Evolutionary conservation across 176 grass and related monocot genomes (phyloP).

Genomic region (Cenchrus purpureus): DNA sequence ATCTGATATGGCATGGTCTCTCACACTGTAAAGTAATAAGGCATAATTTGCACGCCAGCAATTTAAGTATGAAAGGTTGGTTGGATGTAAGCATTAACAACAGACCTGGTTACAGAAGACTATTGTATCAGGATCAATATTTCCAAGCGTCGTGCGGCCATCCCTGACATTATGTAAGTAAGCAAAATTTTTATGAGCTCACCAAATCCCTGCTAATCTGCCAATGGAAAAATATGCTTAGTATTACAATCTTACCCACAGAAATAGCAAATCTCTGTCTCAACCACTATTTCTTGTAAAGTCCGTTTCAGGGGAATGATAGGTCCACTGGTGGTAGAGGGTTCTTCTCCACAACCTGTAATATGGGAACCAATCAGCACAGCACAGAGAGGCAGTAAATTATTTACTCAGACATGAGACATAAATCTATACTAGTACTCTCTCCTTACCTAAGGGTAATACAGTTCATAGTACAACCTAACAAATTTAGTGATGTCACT

Average conservation of each 20-base stretch:
- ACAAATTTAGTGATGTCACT: too few species aligned
- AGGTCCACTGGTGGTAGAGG: conserved; percentile 27
- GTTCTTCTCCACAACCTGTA: conserved; percentile 38
- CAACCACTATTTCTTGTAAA: conserved; percentile 52
- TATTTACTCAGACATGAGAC: conserved; percentile 16
- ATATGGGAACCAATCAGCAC: conserved; percentile 25
- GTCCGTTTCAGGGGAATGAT: conserved; percentile 56
- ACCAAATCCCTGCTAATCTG: conserved; percentile 32
- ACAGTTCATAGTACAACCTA: conserved; percentile 1
- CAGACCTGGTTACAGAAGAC: conserved; percentile 84
- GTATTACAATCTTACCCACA: conserved; percentile 63
- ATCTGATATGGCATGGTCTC: conserved; percentile 70
- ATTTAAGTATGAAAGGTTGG: conserved; percentile 27
- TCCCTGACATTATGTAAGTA: conserved; percentile 53
- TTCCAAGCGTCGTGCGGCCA: conserved; percentile 40
- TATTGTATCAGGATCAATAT: conserved; percentile 44
- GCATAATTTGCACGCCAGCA: conserved; percentile 38
- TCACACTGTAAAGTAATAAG: conserved; percentile 64
- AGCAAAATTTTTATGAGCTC: conserved; percentile 29
- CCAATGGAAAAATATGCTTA: conserved; percentile 28
- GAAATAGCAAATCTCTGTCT: conserved; percentile 54
- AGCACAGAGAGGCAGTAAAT: conserved; percentile 19
- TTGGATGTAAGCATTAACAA: conserved; percentile 25
- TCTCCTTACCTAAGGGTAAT: conserved; percentile 20
- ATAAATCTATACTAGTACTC: not conserved